Percentiles rank a stretch among this genome's conserved stretches.
phyloP scores from a whole-genome alignment of 179 eudicot species.

The Vitellaria paradoxa region DNA sequence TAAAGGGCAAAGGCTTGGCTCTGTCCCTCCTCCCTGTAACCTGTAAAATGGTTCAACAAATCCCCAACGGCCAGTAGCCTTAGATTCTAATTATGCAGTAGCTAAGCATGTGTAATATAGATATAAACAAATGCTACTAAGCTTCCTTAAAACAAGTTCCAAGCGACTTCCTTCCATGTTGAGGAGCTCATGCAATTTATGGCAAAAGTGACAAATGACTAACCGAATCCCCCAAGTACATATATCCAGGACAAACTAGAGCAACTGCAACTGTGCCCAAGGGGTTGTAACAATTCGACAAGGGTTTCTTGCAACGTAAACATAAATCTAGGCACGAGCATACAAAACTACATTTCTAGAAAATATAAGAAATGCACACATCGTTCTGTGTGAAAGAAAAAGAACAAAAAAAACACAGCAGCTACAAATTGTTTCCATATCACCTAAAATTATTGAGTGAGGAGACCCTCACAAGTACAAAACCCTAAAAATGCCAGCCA shows the following conservation, averaged over 20 bases:
- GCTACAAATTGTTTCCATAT: not conserved
- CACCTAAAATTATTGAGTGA: not conserved
- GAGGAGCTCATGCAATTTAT: not conserved
- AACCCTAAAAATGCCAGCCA: not conserved
- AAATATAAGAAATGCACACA: not conserved
- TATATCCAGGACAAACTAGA: not conserved
- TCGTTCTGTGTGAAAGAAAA: not conserved
- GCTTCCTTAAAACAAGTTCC: slow-evolving; percentile 6
- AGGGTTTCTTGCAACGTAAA: not conserved
- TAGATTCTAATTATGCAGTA: slow-evolving; percentile 5
- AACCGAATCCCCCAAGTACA: not conserved
- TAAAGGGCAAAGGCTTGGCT: slow-evolving; percentile 92
- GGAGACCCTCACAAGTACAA: not conserved
- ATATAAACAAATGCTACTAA: not conserved
- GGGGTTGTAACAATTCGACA: not conserved
- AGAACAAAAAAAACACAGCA: not conserved
- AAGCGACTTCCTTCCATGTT: not conserved
- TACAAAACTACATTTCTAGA: not conserved
- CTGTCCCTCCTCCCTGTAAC: slow-evolving; percentile 99
- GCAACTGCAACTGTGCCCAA: not conserved
- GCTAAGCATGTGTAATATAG: slow-evolving; percentile 4
- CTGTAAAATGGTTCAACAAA: slow-evolving; percentile 33
- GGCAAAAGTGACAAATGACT: not conserved
- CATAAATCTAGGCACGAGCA: not conserved
- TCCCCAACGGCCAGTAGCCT: not conserved